Conservation (phyloP, 2,329 filamentous ascomycete species). For the Colletotrichum gigasporum region DNA sequence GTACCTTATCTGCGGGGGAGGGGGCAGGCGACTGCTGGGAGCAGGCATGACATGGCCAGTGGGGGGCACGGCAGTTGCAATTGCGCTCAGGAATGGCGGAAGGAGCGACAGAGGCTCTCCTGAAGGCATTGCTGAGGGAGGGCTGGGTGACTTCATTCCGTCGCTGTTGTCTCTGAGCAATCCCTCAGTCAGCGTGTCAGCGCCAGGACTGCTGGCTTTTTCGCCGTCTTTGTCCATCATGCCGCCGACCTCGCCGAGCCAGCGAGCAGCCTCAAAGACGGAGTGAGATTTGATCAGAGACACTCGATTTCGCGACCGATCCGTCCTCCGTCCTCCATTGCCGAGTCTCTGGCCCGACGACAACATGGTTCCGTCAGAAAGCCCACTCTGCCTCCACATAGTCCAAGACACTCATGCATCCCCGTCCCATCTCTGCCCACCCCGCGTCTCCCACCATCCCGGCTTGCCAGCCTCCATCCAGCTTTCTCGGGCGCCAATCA, state of each 20-base stretch:
- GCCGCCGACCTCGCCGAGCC: too few species aligned
- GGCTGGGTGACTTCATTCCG: background rate
- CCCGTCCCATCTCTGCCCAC: background rate
- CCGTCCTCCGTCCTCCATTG: conserved; percentile 8
- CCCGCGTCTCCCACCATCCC: conserved; percentile 1
- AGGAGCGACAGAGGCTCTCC: background rate
- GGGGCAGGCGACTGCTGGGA: conserved; percentile 4
- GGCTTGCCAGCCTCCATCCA: background rate
- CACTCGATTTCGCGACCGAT: conserved; percentile 2
- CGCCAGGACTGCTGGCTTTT: too few species aligned
- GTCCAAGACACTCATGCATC: conserved; percentile 8
- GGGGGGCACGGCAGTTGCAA: conserved; percentile 29
- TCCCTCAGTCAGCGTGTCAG: too few species aligned
- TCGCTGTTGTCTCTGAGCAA: background rate
- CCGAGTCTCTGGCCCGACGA: conserved; percentile 18
- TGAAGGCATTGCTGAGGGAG: background rate
- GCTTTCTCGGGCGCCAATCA: background rate
- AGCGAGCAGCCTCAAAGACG: too few species aligned
- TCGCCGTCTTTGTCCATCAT: too few species aligned
- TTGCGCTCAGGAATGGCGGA: background rate
- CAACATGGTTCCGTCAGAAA: background rate
- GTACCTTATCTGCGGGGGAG: conserved; percentile 23
- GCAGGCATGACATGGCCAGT: conserved; percentile 21
- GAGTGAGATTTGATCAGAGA: too few species aligned
- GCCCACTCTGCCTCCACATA: background rate